phyloP scores from a whole-genome alignment of 2,329 filamentous ascomycete genomes.

The Magnaporthiopsis rhizophila region DNA sequence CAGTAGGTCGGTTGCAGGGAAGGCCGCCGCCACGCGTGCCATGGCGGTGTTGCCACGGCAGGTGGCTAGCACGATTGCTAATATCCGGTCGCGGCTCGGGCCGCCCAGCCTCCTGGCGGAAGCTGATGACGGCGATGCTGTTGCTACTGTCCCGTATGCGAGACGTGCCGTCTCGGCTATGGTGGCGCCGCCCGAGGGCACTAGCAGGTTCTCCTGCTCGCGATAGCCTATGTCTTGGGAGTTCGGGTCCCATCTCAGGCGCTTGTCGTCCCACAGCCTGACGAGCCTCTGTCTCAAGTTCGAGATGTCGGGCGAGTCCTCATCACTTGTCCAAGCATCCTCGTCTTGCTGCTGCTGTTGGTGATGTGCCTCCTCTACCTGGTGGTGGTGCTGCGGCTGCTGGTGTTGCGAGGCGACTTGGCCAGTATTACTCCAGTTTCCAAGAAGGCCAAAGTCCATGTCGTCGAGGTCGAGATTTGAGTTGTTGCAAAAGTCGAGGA shows the following conservation, averaged over 20 bases:
- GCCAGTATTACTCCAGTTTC: conserved; percentile 37
- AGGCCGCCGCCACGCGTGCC: conserved; percentile 48
- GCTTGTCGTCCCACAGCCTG: conserved; percentile 41
- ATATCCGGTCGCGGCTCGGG: conserved; percentile 49
- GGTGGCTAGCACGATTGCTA: conserved; percentile 55
- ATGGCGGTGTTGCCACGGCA: conserved; percentile 42
- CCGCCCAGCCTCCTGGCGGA: conserved; percentile 33
- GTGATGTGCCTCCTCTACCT: conserved; percentile 10
- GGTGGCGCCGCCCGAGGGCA: conserved; percentile 30
- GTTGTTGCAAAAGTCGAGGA: conserved; percentile 43
- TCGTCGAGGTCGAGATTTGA: conserved; percentile 42
- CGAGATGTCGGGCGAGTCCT: conserved; percentile 33
- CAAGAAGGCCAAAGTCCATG: conserved; percentile 41
- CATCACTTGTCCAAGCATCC: conserved; percentile 14
- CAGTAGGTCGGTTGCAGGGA: conserved; percentile 52
- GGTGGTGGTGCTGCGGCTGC: background rate
- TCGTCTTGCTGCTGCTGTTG: background rate
- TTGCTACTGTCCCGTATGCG: conserved; percentile 6
- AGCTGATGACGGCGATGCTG: background rate
- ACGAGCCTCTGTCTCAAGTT: conserved; percentile 39
- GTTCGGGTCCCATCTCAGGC: conserved; percentile 41
- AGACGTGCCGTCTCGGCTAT: conserved; percentile 29
- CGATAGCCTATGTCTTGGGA: conserved; percentile 34
- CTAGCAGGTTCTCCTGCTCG: conserved; percentile 37
- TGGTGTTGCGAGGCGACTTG: background rate